Conservation (phyloP, 371 early-diverging fungal genomes). For the Saksenaea oblongispora region DNA sequence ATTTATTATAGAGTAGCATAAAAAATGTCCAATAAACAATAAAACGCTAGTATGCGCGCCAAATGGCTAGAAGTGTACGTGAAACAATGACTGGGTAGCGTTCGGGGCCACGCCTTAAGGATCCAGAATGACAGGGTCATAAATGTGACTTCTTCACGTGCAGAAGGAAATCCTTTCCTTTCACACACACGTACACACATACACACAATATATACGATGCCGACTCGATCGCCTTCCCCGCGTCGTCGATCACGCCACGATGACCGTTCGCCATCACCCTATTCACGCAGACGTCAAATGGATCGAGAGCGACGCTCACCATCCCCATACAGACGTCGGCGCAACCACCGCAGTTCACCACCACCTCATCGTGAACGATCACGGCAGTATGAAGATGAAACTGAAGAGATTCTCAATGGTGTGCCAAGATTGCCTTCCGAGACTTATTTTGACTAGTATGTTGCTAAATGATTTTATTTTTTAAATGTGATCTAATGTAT, state of each 20-base stretch:
- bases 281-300: slow-evolving; percentile 4
- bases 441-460: slow-evolving; percentile 29
- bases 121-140: too few relatives aligned
- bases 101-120: too few relatives aligned
- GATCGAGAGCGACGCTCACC: slow-evolving; percentile 7
- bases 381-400: slow-evolving; percentile 10
- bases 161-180: too few relatives aligned
- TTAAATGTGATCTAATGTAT: not conserved
- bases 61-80: too few relatives aligned
- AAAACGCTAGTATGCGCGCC: too few relatives aligned
- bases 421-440: slow-evolving; percentile 18
- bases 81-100: too few relatives aligned
- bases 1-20: too few relatives aligned
- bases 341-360: not conserved
- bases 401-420: slow-evolving; percentile 16
- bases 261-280: slow-evolving; percentile 5
- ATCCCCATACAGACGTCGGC: slow-evolving; percentile 2
- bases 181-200: too few relatives aligned
- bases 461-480: not conserved
- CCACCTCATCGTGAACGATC: slow-evolving; percentile 8
- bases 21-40: too few relatives aligned
- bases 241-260: not conserved
- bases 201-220: not conserved
- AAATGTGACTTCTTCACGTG: too few relatives aligned
- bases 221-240: slow-evolving; percentile 11